A percentile compares a stretch with the other conserved stretches of the same genome.
These are phyloP conservation scores for Cyclotella baltica DNA, from an alignment of 108 stramenopile species.

Conservation along the genomic window DNA sequence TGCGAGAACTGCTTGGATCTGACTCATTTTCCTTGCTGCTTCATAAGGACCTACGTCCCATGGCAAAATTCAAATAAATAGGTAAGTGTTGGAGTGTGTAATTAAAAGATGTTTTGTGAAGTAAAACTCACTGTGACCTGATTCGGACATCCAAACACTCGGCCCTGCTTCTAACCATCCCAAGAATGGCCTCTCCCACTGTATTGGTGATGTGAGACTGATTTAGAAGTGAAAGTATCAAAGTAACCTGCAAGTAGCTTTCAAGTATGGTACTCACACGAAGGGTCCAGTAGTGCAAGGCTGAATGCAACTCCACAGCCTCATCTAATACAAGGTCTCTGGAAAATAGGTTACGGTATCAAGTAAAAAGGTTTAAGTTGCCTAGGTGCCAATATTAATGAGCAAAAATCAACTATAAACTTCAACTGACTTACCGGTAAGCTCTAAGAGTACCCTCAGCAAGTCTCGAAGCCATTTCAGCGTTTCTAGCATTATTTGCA, in stretches of 20 bases:
- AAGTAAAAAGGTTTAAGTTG: too few relatives aligned
- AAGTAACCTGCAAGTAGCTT: not conserved
- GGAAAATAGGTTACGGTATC: not conserved
- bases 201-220: not conserved
- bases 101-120: not conserved
- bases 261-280: slow-evolving; percentile 6
- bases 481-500: slow-evolving; percentile 20
- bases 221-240: not conserved
- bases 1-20: slow-evolving; percentile 87
- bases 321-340: slow-evolving; percentile 85
- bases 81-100: not conserved
- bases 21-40: slow-evolving; percentile 80
- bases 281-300: slow-evolving; percentile 75
- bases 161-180: slow-evolving; percentile 87
- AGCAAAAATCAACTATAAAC: not conserved
- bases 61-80: not conserved
- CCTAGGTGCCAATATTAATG: too few relatives aligned
- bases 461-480: slow-evolving; percentile 82
- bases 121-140: slow-evolving; percentile 55
- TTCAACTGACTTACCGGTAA: slow-evolving; percentile 34
- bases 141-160: slow-evolving; percentile 61
- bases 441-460: slow-evolving; percentile 86
- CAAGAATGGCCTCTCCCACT: slow-evolving; percentile 82
- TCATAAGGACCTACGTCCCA: slow-evolving; percentile 45
- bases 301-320: slow-evolving; percentile 74